Evolutionary conservation across 139 green algal genomes (phyloP).

Genomic region (Asterochloris sp.): DNA sequence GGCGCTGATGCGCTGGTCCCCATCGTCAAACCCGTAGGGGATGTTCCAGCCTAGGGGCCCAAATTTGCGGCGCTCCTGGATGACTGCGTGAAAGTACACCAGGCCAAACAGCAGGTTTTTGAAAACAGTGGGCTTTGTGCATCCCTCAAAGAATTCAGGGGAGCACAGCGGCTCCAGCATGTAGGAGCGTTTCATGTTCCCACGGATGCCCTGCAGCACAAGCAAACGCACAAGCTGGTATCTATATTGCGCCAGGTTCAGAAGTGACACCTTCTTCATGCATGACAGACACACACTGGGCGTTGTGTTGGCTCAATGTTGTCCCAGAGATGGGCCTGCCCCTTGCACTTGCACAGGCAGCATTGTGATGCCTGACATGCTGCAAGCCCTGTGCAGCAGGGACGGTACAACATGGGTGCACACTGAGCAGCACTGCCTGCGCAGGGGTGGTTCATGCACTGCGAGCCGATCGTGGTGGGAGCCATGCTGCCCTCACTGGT

Average conservation of each 20-base stretch:
- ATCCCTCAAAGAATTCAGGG: constrained; percentile 54
- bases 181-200: constrained; percentile 70
- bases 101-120: constrained; percentile 36
- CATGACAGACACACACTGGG: no score
- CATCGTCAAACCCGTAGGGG: constrained; percentile 67
- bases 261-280: neutral
- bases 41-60: constrained; percentile 68
- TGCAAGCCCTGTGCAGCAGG: no score
- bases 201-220: constrained; percentile 35
- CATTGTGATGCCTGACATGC: no score
- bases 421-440: neutral
- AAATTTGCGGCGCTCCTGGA: constrained; percentile 60
- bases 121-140: constrained; percentile 29
- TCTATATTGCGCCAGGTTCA: neutral
- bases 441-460: no score
- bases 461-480: no score
- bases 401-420: neutral
- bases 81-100: constrained; percentile 41
- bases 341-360: no score
- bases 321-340: no score
- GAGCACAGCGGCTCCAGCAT: constrained; percentile 53
- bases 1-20: constrained; percentile 65
- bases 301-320: no score
- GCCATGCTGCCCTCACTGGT: no score
- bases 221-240: no score